A percentile compares a stretch with the other conserved stretches of the same genome.
phyloP scores from a whole-genome alignment of 2,329 filamentous ascomycete genomes.

The Hansfordia pulvinata region DNA sequence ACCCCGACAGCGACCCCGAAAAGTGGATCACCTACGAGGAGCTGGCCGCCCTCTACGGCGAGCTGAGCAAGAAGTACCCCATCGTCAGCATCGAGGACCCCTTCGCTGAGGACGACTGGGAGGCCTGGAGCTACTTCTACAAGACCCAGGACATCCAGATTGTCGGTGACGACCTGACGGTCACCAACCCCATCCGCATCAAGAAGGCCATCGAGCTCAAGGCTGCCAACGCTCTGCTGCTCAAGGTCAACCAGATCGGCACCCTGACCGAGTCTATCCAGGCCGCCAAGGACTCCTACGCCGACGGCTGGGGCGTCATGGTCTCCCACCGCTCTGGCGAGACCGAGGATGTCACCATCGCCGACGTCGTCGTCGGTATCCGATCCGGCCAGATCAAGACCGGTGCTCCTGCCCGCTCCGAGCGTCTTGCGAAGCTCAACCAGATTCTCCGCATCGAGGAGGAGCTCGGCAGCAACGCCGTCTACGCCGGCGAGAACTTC shows the following conservation, averaged over 20 bases:
- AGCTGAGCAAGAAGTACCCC: slow-evolving; percentile 85
- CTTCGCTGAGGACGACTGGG: slow-evolving; percentile 99
- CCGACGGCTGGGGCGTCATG: slow-evolving; percentile 96
- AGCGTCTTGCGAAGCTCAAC: slow-evolving; percentile 99
- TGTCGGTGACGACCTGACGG: slow-evolving; percentile 95
- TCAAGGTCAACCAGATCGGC: slow-evolving; percentile 99
- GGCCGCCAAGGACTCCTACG: slow-evolving; percentile 96
- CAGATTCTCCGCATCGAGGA: slow-evolving; percentile 99
- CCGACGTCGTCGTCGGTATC: slow-evolving; percentile 94
- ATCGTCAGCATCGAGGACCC: slow-evolving; percentile 98
- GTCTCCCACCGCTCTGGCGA: slow-evolving; percentile 98
- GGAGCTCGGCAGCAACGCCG: slow-evolving; percentile 81
- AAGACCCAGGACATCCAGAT: slow-evolving; percentile 98
- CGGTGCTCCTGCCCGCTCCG: slow-evolving; percentile 86
- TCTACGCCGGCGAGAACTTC: slow-evolving; percentile 91
- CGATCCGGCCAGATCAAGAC: slow-evolving; percentile 98
- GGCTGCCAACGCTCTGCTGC: slow-evolving; percentile 92
- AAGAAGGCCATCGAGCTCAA: slow-evolving; percentile 99
- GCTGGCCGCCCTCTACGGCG: slow-evolving; percentile 82
- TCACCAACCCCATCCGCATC: slow-evolving; percentile 97
- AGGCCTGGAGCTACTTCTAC: slow-evolving; percentile 99
- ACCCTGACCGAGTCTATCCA: slow-evolving; percentile 98
- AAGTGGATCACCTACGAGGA: slow-evolving; percentile 99
- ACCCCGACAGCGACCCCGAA: slow-evolving; percentile 85
- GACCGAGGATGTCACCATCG: slow-evolving; percentile 99